Conservation (phyloP, 495 filamentous ascomycete species). For the Lasiosphaeria miniovina region DNA sequence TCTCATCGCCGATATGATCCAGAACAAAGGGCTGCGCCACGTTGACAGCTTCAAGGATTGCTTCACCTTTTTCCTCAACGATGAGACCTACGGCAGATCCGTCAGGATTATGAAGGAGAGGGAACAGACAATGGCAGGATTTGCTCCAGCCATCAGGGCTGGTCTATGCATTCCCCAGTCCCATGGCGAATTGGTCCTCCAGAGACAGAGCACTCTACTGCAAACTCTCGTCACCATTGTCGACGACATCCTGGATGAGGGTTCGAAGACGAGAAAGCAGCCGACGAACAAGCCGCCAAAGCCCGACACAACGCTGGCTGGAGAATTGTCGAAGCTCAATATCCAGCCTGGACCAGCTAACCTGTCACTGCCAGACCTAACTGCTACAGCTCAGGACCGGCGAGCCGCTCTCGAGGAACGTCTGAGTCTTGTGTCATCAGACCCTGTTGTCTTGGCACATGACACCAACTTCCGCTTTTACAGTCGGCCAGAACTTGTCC, state of each 20-base stretch:
- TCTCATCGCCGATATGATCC: constrained; percentile 24
- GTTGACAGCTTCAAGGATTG: constrained; percentile 11
- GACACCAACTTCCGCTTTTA: constrained; percentile 32
- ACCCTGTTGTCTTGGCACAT: constrained; percentile 32
- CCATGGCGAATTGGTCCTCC: constrained; percentile 32
- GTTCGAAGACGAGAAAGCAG: constrained; percentile 15
- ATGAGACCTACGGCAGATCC: constrained; percentile 19
- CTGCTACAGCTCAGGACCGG: constrained; percentile 22
- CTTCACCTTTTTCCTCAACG: constrained; percentile 27
- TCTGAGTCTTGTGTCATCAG: constrained; percentile 25
- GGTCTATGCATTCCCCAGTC: constrained; percentile 25
- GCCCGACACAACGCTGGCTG: neutral
- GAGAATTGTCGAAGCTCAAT: constrained; percentile 16
- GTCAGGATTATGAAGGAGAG: neutral
- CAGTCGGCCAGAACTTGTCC: constrained; percentile 33
- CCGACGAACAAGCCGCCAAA: neutral
- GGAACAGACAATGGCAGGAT: neutral
- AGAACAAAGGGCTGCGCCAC: constrained; percentile 16
- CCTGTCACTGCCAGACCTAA: constrained; percentile 20
- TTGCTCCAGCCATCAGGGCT: constrained; percentile 16
- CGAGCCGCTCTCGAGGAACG: constrained; percentile 20
- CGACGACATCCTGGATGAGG: constrained; percentile 35
- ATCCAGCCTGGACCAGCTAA: neutral
- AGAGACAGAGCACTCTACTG: constrained; percentile 25
- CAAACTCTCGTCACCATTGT: constrained; percentile 28